phyloP scores from a whole-genome alignment of 2,329 filamentous ascomycete genomes.

The Fusarium udum region DNA sequence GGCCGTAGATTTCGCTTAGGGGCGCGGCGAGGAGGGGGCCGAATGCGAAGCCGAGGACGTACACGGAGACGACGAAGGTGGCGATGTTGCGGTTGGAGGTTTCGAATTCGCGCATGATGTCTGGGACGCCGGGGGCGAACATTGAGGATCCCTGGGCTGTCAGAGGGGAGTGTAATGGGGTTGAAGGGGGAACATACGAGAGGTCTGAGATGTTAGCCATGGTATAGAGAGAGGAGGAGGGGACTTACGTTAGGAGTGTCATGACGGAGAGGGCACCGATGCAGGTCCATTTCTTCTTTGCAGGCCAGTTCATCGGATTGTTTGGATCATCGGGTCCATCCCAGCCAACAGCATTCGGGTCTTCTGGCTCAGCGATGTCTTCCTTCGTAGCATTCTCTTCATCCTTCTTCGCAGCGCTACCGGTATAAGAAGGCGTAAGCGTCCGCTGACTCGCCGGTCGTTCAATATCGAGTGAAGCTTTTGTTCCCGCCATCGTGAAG shows the following conservation, averaged over 20 bases:
- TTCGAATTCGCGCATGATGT: conserved; percentile 57
- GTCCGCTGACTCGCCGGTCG: conserved; percentile 34
- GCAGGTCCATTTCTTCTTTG: conserved; percentile 53
- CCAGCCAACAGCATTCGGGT: conserved; percentile 40
- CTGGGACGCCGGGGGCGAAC: conserved; percentile 52
- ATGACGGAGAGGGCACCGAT: conserved; percentile 48
- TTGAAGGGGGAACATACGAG: conserved; percentile 22
- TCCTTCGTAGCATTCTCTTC: conserved; percentile 8
- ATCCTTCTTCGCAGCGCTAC: conserved; percentile 1
- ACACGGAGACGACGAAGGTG: conserved; percentile 56
- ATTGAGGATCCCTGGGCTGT: conserved; percentile 42
- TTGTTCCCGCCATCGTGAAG: not conserved
- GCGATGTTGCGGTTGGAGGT: conserved; percentile 50
- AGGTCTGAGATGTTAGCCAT: conserved; percentile 31
- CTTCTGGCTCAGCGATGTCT: not conserved
- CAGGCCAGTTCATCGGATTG: conserved; percentile 74
- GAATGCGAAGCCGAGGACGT: conserved; percentile 61
- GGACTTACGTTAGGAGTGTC: conserved; percentile 42
- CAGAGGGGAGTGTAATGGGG: not conserved
- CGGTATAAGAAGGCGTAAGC: conserved; percentile 16
- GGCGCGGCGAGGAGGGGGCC: conserved; percentile 73
- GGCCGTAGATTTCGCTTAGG: conserved; percentile 69
- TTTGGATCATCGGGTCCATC: conserved; percentile 56
- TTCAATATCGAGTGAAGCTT: not conserved
- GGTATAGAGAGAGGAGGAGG: fast-evolving